phyloP scores from a whole-genome alignment of 345 rosid species.

The Odontarrhena argentea region DNA sequence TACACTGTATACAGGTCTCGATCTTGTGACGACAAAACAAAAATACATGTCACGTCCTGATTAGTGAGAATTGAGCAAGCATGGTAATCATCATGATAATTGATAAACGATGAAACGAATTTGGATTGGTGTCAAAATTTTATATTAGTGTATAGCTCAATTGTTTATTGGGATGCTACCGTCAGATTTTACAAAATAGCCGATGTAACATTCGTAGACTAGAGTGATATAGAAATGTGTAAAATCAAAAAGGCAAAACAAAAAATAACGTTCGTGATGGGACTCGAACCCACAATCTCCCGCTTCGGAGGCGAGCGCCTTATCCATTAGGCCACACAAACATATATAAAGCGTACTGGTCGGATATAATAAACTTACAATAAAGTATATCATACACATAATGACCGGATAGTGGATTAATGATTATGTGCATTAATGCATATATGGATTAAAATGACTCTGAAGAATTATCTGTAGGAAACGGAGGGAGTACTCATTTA shows the following conservation, averaged over 20 bases:
- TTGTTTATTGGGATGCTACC: not conserved
- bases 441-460: no score
- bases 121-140: not conserved
- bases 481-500: not conserved
- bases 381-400: no score
- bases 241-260: not conserved
- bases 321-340: slow-evolving; percentile 98
- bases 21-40: slow-evolving; percentile 3
- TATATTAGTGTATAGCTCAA: not conserved
- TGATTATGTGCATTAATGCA: no score
- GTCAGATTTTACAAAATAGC: slow-evolving; percentile 18
- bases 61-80: not conserved
- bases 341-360: no score
- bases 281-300: slow-evolving; percentile 91
- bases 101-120: not conserved
- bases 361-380: no score
- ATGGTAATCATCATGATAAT: slow-evolving; percentile 13
- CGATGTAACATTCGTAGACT: not conserved
- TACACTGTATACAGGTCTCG: slow-evolving; percentile 10
- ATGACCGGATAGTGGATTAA: no score
- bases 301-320: slow-evolving; percentile 99
- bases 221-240: not conserved
- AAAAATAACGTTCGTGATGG: slow-evolving; percentile 58
- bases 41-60: slow-evolving; percentile 15
- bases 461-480: no score